phyloP scores from a whole-genome alignment of 1,284 basidiomycete species.

The Tylopilus sp. region DNA sequence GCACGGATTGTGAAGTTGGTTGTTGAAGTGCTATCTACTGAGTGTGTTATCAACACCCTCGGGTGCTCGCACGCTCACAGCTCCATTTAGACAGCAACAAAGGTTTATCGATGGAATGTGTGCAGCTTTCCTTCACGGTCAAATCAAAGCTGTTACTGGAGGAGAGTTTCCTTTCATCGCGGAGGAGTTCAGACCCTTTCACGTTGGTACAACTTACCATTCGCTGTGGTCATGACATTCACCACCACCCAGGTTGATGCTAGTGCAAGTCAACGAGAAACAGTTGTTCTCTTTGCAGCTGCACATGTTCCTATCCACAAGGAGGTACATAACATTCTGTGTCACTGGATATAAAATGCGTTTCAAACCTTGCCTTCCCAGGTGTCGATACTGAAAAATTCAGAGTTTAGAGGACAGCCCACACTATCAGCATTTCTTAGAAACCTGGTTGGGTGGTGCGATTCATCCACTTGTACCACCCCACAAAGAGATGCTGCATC shows the following conservation, averaged over 20 bases:
- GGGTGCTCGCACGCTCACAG: conserved; percentile 11
- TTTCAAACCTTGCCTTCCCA: conserved; percentile 24
- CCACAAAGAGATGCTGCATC: conserved; percentile 59
- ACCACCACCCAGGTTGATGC: conserved; percentile 41
- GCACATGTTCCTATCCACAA: conserved; percentile 59
- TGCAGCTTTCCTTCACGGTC: conserved; percentile 58
- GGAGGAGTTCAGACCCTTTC: conserved; percentile 25
- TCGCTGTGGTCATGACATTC: not conserved
- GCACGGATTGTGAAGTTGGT: conserved; percentile 68
- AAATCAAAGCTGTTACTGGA: conserved; percentile 51
- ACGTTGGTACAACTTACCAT: conserved; percentile 19
- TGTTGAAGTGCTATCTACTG: conserved; percentile 55
- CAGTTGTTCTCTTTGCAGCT: conserved; percentile 65
- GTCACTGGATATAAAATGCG: not conserved
- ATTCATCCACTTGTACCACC: conserved; percentile 46
- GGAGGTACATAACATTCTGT: conserved; percentile 46
- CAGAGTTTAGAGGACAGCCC: conserved; percentile 27
- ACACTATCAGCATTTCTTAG: conserved; percentile 48
- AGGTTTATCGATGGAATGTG: conserved; percentile 51
- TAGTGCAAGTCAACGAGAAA: conserved; percentile 50
- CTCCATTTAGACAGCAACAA: conserved; percentile 49
- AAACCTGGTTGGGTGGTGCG: conserved; percentile 55
- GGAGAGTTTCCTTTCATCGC: conserved; percentile 33
- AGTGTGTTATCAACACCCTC: conserved; percentile 46
- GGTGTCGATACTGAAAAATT: conserved; percentile 41